A percentile compares a stretch with the other conserved stretches of the same genome.
These are phyloP conservation scores for Cardamine resedifolia DNA, from an alignment of 345 rosid species.

Conservation along the genomic window DNA sequence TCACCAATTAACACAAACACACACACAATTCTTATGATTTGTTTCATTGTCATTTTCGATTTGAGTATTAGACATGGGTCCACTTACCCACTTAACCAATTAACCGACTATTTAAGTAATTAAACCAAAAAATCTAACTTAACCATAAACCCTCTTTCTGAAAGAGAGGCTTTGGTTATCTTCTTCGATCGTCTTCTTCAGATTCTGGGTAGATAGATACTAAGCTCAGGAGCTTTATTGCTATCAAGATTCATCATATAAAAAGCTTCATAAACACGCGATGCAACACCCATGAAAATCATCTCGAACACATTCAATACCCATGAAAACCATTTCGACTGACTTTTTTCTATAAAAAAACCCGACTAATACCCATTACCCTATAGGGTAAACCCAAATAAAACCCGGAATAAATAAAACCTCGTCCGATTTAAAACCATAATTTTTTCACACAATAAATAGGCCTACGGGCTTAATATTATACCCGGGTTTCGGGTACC, in stretches of 20 bases:
- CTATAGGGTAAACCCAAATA: no score
- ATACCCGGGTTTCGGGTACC: no score
- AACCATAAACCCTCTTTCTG: background rate
- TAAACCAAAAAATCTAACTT: conserved; percentile 14
- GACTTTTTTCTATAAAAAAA: no score
- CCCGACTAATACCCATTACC: no score
- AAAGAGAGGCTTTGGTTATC: background rate
- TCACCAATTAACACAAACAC: conserved; percentile 13
- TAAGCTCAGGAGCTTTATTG: conserved; percentile 94
- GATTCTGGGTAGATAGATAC: conserved; percentile 88
- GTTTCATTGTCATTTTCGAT: conserved; percentile 26
- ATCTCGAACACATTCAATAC: no score
- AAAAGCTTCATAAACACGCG: conserved; percentile 96
- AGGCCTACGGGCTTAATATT: no score
- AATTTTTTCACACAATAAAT: no score
- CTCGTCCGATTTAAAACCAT: no score
- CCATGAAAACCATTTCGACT: no score
- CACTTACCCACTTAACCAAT: conserved; percentile 18
- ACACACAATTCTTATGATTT: no score
- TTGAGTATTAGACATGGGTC: conserved; percentile 10
- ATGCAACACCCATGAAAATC: no score
- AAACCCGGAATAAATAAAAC: no score
- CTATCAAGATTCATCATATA: conserved; percentile 99
- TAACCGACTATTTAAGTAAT: conserved; percentile 1
- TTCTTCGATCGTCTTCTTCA: conserved; percentile 36